Evolutionary conservation across 2,329 filamentous ascomycete genomes (phyloP), one percentile per base, ranked within the genome.

Genomic region (Stagonosporopsis tanaceti): DNA sequence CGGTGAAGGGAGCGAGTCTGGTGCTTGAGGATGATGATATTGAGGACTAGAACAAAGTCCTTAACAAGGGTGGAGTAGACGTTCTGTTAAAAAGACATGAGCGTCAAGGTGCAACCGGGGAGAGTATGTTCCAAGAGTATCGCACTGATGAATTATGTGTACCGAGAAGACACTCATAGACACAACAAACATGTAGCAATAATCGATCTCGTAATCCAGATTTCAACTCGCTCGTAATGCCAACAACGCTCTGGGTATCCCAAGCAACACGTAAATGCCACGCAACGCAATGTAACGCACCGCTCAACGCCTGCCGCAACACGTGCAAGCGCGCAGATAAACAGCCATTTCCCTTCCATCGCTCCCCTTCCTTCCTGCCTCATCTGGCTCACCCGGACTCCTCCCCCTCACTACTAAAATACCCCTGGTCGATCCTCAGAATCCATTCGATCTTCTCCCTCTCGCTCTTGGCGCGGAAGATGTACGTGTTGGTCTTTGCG

Each of bases 391-490:
- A 53, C 17, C 50, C 50, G 22, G 56, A 53, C 38, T 62, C 64
- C 41, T 67, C 66, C 24, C 63, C 65, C 53, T 69, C 67, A 9
- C 61, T 64, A 22, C 60, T 63, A 40, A 87, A 86, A 74, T 85
- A 88, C 65, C 89, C 91, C 81, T 97, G 90, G 77, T 99, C 95
- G 67, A 99, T 92, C 70, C 90, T 89, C 76, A 96, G 85, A 67
- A 99, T 97, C 95, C 95, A 99, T 75, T 98, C 95, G 67, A 93
- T 89, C 82, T 97, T 97, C 76, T 97, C 93, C 46, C 89, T 85
- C 79, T 97, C 94, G 68, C 88, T 94, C 57, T 93, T 85, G 24
- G 93, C 91, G 14, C 93, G 92, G 76, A 99, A 98, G 38, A 99
- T 82, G 85, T 93, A 99, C 30, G 93, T 97, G 77, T 97, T 97